Conservation (phyloP, 2,329 filamentous ascomycete genomes). For the Hymenoscyphus repandus region DNA sequence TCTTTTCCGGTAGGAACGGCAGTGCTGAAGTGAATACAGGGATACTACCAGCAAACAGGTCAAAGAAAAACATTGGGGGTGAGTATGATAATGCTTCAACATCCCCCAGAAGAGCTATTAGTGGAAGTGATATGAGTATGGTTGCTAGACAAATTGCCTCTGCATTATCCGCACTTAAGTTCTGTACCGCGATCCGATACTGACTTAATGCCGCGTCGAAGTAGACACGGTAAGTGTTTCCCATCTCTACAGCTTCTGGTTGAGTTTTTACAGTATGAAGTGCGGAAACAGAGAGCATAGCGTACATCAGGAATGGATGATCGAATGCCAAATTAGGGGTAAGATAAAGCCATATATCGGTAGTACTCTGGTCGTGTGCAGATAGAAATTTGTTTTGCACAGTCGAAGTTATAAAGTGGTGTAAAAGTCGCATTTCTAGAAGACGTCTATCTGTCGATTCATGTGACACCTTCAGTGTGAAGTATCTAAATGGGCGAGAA, state of each 20-base stretch:
- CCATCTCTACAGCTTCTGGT: constrained; percentile 2
- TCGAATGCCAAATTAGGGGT: constrained; percentile 5
- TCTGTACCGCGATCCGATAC: constrained; percentile 5
- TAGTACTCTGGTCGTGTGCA: constrained; percentile 2
- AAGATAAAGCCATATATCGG: constrained; percentile 5
- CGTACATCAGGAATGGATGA: constrained; percentile 5
- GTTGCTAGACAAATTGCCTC: constrained; percentile 7
- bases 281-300: constrained; percentile 7
- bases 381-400: constrained; percentile 5
- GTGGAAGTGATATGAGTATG: constrained; percentile 4
- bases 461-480: neutral
- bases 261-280: constrained; percentile 8
- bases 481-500: neutral
- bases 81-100: constrained; percentile 3
- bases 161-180: constrained; percentile 2
- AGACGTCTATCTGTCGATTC: constrained; percentile 8
- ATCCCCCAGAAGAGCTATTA: constrained; percentile 4
- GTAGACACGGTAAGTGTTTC: constrained; percentile 7
- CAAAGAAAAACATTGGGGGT: constrained; percentile 10
- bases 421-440: constrained; percentile 23
- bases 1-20: neutral
- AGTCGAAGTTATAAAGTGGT: constrained; percentile 11
- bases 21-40: constrained; percentile 6
- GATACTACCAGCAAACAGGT: constrained; percentile 3
- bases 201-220: constrained; percentile 6